phyloP scores from a whole-genome alignment of 78 protist species.

The Polysphondylium violaceum region DNA sequence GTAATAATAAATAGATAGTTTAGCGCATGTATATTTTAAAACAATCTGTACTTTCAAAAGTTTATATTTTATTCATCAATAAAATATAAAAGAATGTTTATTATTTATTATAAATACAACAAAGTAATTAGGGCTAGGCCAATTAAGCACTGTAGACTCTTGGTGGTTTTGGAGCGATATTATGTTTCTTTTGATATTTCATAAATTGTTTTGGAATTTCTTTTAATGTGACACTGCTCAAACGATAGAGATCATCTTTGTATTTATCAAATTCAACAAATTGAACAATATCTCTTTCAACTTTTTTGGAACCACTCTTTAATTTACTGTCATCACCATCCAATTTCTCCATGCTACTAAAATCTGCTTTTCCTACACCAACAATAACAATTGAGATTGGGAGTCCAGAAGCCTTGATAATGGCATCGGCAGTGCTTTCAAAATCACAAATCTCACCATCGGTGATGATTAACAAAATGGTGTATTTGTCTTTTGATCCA shows the following conservation, averaged over 20 bases:
- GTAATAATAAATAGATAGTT: too few species aligned
- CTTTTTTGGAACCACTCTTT: neutral
- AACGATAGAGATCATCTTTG: neutral
- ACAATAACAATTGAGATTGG: slow-evolving; percentile 61
- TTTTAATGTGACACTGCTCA: slow-evolving; percentile 72
- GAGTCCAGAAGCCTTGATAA: slow-evolving; percentile 51
- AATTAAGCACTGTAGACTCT: too few species aligned
- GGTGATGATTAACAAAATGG: slow-evolving; percentile 76
- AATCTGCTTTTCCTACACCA: slow-evolving; percentile 89
- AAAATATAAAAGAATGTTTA: too few species aligned
- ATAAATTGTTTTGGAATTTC: slow-evolving; percentile 79
- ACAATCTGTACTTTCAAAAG: too few species aligned
- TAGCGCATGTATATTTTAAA: too few species aligned
- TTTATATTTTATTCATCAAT: too few species aligned
- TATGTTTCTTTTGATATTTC: neutral
- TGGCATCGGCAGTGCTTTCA: slow-evolving; percentile 50
- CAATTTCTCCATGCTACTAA: slow-evolving; percentile 81
- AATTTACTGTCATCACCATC: slow-evolving; percentile 87
- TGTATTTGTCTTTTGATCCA: slow-evolving; percentile 23
- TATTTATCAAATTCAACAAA: slow-evolving; percentile 84
- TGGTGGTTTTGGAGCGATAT: slow-evolving; percentile 47
- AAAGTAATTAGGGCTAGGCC: too few species aligned
- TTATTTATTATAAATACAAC: too few species aligned
- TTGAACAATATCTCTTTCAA: slow-evolving; percentile 87
- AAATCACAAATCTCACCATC: slow-evolving; percentile 87